A percentile compares a stretch with the other conserved stretches of the same genome.
These are phyloP conservation scores for Suzukiozyma palmioleophila DNA, from an alignment of 1,139 yeast species.

Conservation along the genomic window DNA sequence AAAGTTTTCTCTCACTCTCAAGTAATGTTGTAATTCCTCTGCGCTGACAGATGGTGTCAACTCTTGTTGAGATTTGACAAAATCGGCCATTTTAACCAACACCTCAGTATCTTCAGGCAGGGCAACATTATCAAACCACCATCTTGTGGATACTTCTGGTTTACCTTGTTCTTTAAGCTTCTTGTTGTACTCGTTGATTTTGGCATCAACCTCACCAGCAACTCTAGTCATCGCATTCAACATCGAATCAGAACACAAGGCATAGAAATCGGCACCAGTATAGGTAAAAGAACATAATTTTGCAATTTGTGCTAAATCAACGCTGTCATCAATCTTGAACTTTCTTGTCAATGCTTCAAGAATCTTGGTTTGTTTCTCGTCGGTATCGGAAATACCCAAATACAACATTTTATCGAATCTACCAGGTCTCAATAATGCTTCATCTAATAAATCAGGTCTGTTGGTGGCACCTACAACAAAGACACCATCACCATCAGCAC, in stretches of 20 bases:
- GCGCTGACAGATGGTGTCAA: slow-evolving; percentile 83
- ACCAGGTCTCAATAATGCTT: slow-evolving; percentile 91
- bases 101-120: slow-evolving; percentile 64
- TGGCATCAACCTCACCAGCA: slow-evolving; percentile 70
- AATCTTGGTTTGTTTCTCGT: slow-evolving; percentile 82
- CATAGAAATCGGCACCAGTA: slow-evolving; percentile 98
- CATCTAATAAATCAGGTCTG: slow-evolving; percentile 90
- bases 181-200: slow-evolving; percentile 51
- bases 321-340: slow-evolving; percentile 58
- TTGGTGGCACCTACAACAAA: slow-evolving; percentile 98
- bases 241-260: slow-evolving; percentile 92
- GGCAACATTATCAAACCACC: slow-evolving; percentile 92
- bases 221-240: slow-evolving; percentile 90
- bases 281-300: slow-evolving; percentile 77
- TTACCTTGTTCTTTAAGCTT: slow-evolving; percentile 23
- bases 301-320: slow-evolving; percentile 61
- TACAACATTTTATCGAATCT: slow-evolving; percentile 93
- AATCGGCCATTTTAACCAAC: slow-evolving; percentile 66
- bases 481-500: slow-evolving; percentile 82
- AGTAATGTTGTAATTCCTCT: slow-evolving; percentile 80
- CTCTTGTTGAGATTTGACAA: slow-evolving; percentile 65
- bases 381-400: slow-evolving; percentile 87
- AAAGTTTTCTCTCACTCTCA: slow-evolving; percentile 71
- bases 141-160: slow-evolving; percentile 55
- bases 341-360: slow-evolving; percentile 86